Percentiles rank a stretch among this genome's conserved stretches.
These are phyloP conservation scores for Excoecaria cochinchinensis DNA, from an alignment of 345 rosid species.

Conservation along the genomic window DNA sequence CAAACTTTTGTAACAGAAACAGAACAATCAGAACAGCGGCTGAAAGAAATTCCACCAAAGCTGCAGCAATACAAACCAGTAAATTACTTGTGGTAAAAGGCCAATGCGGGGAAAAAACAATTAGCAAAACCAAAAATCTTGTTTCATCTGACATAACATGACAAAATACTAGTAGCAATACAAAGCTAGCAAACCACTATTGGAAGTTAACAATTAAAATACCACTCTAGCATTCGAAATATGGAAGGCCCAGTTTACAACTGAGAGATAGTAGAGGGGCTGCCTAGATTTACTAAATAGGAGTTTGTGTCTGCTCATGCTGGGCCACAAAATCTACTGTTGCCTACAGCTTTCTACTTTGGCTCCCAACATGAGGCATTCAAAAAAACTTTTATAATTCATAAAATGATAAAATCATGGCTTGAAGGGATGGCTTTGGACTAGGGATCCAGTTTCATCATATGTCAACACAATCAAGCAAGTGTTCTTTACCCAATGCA, in stretches of 20 bases:
- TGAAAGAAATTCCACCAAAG: conserved; percentile 69
- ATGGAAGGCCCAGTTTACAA: background rate
- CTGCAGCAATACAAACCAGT: conserved; percentile 40
- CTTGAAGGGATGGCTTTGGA: background rate
- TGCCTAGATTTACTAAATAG: background rate
- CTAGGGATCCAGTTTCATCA: background rate
- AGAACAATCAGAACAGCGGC: conserved; percentile 62
- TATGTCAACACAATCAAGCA: background rate
- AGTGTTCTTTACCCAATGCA: background rate
- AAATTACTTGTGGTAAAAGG: background rate
- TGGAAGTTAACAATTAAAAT: background rate
- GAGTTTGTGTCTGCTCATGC: background rate
- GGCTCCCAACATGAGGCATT: background rate
- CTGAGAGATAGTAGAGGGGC: background rate
- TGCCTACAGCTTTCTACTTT: background rate
- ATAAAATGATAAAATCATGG: background rate
- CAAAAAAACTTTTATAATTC: background rate
- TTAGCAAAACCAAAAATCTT: background rate
- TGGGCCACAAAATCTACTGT: background rate
- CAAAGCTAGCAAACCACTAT: background rate
- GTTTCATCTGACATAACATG: background rate
- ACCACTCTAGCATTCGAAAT: background rate
- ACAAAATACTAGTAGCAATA: background rate
- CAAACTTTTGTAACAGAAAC: conserved; percentile 75
- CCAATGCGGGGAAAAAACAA: background rate